Conservation (phyloP, 2,329 filamentous ascomycete genomes). For the Claviceps arundinis region DNA sequence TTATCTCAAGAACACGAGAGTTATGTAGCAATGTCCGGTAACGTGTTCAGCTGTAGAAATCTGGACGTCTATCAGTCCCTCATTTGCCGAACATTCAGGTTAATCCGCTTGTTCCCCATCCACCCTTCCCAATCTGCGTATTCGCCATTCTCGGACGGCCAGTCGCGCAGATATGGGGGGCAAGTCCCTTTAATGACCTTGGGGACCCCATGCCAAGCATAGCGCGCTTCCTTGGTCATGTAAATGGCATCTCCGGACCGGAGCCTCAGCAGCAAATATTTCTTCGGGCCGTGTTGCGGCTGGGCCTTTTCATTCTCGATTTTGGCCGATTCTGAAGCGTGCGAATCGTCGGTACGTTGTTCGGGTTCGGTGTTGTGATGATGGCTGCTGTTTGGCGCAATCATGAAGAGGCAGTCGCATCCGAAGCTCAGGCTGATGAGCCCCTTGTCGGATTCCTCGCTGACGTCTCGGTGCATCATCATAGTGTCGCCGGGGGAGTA, state of each 20-base stretch:
- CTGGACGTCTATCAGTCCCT: conserved; percentile 26
- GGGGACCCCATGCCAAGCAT: conserved; percentile 92
- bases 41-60: too few species aligned
- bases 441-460: conserved; percentile 65
- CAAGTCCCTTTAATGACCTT: conserved; percentile 72
- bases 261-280: conserved; percentile 50
- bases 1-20: too few species aligned
- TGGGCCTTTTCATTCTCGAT: background rate
- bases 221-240: conserved; percentile 70
- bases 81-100: conserved; percentile 90
- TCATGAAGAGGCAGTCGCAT: conserved; percentile 81
- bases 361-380: conserved; percentile 7
- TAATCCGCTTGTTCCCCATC: conserved; percentile 80
- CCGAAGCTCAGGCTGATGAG: conserved; percentile 80
- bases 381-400: conserved; percentile 42
- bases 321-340: too few species aligned
- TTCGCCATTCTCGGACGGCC: conserved; percentile 48
- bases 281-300: conserved; percentile 17
- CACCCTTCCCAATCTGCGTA: conserved; percentile 68
- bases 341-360: too few species aligned
- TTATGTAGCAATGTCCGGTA: too few species aligned
- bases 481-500: conserved; percentile 86
- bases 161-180: conserved; percentile 57
- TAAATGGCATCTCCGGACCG: conserved; percentile 81
- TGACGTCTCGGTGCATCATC: conserved; percentile 87